Evolutionary conservation across 2,329 filamentous ascomycete species (phyloP), one percentile per base, ranked within the genome.

Genomic region (Paraphoma chrysanthemicola): DNA sequence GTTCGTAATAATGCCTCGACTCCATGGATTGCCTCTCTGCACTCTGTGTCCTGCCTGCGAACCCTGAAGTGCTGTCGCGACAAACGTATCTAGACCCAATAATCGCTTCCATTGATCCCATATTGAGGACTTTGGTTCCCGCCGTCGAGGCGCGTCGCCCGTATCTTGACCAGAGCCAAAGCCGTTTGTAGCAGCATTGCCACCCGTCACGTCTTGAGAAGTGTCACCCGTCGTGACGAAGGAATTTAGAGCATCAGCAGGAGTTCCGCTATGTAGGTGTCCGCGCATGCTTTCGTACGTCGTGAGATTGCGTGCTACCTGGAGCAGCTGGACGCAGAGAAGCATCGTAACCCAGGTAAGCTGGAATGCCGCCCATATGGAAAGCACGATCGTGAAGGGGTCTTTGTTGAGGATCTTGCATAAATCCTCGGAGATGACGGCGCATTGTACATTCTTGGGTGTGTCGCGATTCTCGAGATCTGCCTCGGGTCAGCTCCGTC

Each of bases 261-360:
- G 79, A 39, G 81, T 82, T 51, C 82, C 77, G 52, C 82, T 83
- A 60, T 90, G 83, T 55, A 88, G 85, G 59, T 93, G 85, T 48
- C 92, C 90, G 61, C 89, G 88, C 93, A 99, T 98, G 76, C 93
- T 96, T 78, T 99, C 95, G 78, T 91, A 98, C 0, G 95, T 99
- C 1, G 95, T 99, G 82, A 96, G 90, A 54, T 93, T 96, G 59
- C 93, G 88, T 0, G 93, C 90, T 49, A 99, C 89, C 74, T 99
- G 95, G 48, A 97, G 84, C 49, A 97, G 88, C 74, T 99, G 96
- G 5, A 98, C 96, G 62, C 93, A 90, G 57, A 97, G 84, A 33
- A 99, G 88, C 93, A 99, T 98, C n/a, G 90, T 89, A 2, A 98
- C 92, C 95, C 95, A 99, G 17, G 92, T 90, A 31, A 97, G 85